Conservation (phyloP, 1,284 basidiomycete genomes). For the Moesziomyces antarcticus region DNA sequence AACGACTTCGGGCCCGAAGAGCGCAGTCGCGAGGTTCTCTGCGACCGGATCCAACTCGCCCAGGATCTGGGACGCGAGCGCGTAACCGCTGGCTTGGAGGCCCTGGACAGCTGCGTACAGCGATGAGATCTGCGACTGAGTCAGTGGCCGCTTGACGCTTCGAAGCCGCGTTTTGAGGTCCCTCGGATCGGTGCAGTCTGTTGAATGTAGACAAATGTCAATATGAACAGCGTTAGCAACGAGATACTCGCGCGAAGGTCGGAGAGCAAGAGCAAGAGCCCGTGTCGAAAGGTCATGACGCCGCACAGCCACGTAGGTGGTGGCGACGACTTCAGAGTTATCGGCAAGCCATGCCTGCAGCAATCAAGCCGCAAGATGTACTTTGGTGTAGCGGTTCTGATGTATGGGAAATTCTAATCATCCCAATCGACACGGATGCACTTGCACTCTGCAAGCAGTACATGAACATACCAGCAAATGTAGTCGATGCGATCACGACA, state of each 20-base stretch:
- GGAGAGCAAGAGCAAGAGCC: background rate
- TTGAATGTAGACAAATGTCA: background rate
- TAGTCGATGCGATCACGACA: background rate
- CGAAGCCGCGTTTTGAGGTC: slow-evolving; percentile 18
- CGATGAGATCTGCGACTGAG: slow-evolving; percentile 5
- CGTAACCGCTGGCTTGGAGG: slow-evolving; percentile 9
- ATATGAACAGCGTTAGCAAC: slow-evolving; percentile 1
- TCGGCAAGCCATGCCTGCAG: slow-evolving; percentile 41
- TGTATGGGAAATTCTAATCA: slow-evolving; percentile 46
- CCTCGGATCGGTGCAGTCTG: slow-evolving; percentile 15
- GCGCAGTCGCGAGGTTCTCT: slow-evolving; percentile 26
- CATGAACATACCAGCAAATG: slow-evolving; percentile 22
- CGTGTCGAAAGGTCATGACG: slow-evolving; percentile 43
- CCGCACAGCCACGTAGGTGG: slow-evolving; percentile 9
- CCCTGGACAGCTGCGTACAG: slow-evolving; percentile 7
- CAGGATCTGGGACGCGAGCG: slow-evolving; percentile 16
- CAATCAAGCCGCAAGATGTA: slow-evolving; percentile 42
- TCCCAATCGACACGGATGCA: slow-evolving; percentile 18
- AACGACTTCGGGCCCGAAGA: slow-evolving; percentile 1
- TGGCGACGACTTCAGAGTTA: slow-evolving; percentile 44
- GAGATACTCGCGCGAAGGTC: background rate
- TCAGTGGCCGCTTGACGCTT: slow-evolving; percentile 12
- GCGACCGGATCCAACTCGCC: slow-evolving; percentile 31
- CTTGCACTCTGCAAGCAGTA: background rate
- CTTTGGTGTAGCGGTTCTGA: slow-evolving; percentile 56